Evolutionary conservation across 352 stramenopile genomes (phyloP).

Genomic region (Pythium phragmitis): DNA sequence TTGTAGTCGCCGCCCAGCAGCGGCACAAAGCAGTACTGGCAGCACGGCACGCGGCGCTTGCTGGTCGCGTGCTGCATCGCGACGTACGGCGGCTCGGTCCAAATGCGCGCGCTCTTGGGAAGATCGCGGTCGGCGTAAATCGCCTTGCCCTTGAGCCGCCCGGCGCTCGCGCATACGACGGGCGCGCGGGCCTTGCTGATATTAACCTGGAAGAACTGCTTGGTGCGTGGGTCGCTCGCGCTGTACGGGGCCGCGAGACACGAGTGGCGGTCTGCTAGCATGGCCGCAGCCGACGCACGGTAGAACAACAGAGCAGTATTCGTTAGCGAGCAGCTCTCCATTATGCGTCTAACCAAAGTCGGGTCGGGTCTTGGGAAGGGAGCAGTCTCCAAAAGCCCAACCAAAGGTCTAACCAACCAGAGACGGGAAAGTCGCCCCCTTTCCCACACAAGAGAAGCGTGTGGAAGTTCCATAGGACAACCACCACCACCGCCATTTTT

Average conservation of each 20-base stretch:
- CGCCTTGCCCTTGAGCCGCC: conserved; percentile 67
- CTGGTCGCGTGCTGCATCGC: conserved; percentile 73
- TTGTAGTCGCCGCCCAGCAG: conserved; percentile 48
- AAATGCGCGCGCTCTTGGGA: conserved; percentile 45
- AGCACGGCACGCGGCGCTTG: conserved; percentile 39
- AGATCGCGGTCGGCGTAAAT: conserved; percentile 64
- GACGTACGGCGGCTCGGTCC: conserved; percentile 69
- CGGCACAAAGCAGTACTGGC: conserved; percentile 73
- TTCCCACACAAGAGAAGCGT: not conserved
- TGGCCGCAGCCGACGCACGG: conserved; percentile 14
- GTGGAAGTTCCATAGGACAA: not conserved
- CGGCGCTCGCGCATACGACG: conserved; percentile 55
- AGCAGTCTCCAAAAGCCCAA: not conserved
- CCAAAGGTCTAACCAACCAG: too few relatives aligned
- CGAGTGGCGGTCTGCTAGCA: conserved; percentile 33
- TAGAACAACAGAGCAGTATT: conserved; percentile 10
- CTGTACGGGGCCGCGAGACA: conserved; percentile 60
- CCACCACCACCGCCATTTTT: not conserved
- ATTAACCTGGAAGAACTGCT: conserved; percentile 58
- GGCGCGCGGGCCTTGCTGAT: conserved; percentile 65
- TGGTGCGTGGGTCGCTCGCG: conserved; percentile 42
- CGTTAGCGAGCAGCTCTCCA: not conserved
- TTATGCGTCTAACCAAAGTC: conserved; percentile 1
- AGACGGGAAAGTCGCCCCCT: not conserved
- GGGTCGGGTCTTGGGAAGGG: conserved; percentile 6